phyloP scores from a whole-genome alignment of 2,329 filamentous ascomycete genomes.

The Colletotrichum aenigma region DNA sequence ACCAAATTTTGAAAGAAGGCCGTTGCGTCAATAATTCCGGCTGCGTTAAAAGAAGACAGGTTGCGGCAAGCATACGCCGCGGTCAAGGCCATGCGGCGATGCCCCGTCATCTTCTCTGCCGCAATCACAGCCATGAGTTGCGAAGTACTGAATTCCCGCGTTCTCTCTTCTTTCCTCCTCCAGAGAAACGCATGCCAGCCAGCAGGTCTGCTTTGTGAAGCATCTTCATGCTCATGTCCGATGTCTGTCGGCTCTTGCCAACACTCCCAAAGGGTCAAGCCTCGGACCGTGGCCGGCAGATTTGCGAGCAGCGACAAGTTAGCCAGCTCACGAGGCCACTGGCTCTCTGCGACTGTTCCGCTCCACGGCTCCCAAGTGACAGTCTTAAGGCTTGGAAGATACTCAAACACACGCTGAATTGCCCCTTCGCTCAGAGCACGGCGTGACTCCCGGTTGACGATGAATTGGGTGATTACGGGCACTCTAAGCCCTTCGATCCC shows the following conservation, averaged over 20 bases:
- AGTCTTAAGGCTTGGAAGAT: fast-evolving
- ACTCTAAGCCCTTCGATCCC: neutral
- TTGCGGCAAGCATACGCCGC: neutral
- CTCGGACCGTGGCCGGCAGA: neutral
- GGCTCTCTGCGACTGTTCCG: neutral
- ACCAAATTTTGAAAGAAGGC: neutral
- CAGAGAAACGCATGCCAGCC: neutral
- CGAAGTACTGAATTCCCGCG: neutral
- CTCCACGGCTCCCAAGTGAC: neutral
- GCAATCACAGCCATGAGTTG: neutral
- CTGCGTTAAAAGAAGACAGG: neutral
- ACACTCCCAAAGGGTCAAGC: neutral
- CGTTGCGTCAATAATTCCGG: neutral
- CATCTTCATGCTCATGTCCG: neutral
- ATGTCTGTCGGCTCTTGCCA: neutral
- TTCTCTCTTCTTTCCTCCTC: neutral
- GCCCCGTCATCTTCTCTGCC: neutral
- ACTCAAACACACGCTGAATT: neutral
- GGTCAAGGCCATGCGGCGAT: neutral
- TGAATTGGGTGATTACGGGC: neutral
- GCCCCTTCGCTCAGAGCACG: neutral
- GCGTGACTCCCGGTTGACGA: neutral
- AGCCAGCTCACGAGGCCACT: neutral
- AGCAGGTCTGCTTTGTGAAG: fast-evolving
- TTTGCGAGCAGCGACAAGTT: neutral